Evolutionary conservation across 1,284 basidiomycete genomes (phyloP), one percentile per base, ranked within the genome.

Genomic region (Ceratobasidium sp.): DNA sequence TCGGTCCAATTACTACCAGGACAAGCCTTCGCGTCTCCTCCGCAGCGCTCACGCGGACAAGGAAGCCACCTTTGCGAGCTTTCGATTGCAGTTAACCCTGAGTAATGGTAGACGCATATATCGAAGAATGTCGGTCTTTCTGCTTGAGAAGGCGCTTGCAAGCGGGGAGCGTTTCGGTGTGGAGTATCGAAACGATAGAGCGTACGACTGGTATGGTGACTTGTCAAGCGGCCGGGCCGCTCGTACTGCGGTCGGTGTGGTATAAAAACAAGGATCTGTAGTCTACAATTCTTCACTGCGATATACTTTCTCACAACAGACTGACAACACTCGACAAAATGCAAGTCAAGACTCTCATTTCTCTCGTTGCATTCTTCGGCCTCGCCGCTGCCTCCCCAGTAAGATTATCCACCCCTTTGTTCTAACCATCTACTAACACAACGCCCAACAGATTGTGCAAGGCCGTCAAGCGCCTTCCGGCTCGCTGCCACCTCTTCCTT

Each of bases 291-390:
- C 53, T 29, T 51, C 57, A 44, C 27, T 53, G 47, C 33, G 22
- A 8, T 36, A 31, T 24, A 54, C 22, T 51, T 29, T 33, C 29
- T 41, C 27, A 60, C 24, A 33, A 44, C 36, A 45, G 9, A 36
- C 50, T 29, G 44, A 48, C 63, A 65, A n/a, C 5, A 41, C 22
- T 48, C 54, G 11, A 60, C 41, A 72, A 51, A 4, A 72, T 72
- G 69, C 69, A 72, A 72, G 53, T 72, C 47, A 72, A 72, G 47
- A 59, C 47, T 33, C 57, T 72, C 19, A 22, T 31, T 31, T 31
- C 48, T 15, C 57, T 72, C 56, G 57, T 62, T 17, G 57, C 33
- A 19, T 72, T 60, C 47, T 72, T 60, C 22, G 69, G 69, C 44
- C 69, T 72, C n/a, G 69, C 45, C 9, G 69, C 57, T 51, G 57